Evolutionary conservation across 129 eudicot genomes (phyloP), one percentile per base, ranked within the genome.

Genomic region (Oenanthe sinensis): DNA sequence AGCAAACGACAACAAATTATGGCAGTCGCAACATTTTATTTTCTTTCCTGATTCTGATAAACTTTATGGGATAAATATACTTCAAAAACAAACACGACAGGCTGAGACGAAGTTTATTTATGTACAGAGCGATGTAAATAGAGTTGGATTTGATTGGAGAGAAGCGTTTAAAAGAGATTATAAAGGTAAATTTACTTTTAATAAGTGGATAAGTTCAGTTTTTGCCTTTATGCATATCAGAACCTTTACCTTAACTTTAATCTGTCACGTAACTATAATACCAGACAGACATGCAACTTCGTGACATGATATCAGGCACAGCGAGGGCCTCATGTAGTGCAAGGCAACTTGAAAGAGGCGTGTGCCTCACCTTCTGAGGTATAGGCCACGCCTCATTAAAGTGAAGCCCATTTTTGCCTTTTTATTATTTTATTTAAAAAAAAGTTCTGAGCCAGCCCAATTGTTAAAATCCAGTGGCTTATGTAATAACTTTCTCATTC

Each of bases 1-100:
- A 67, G 84, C 98, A 71, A 81, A 77, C 8, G 93, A 93, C 76
- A 79, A 82, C 78, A 75, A 62, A 63, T 43, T 93, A 8, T 93
- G 98, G 98, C 79, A 82, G 80, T 76, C 65, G 28, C 86, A 86
- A 16, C 81, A 85, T 81, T 43, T 8, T 52, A 49, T 67, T 72
- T 83, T 76, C 79, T 85, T 90, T 82, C 83, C 77, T 63, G 74
- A 78, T 62, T 82, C 78, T 10, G 62, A 72, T 73, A 79, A 76
- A 48, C 22, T 33, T 30, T 20, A 47, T 30, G 80, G 80, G 68
- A 46, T 17, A 47, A 36, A 77, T 67, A 78, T 50, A 40, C 77
- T 44, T 75, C 33, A 60, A 60, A 9, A 33, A n/a, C 16, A 40
- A 60, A 74, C 70, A 79, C 67, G 78, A 75, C 44, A 60, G 73